Evolutionary conservation across 2,329 filamentous ascomycete species (phyloP).

Genomic region (Blastomyces emzantsi): DNA sequence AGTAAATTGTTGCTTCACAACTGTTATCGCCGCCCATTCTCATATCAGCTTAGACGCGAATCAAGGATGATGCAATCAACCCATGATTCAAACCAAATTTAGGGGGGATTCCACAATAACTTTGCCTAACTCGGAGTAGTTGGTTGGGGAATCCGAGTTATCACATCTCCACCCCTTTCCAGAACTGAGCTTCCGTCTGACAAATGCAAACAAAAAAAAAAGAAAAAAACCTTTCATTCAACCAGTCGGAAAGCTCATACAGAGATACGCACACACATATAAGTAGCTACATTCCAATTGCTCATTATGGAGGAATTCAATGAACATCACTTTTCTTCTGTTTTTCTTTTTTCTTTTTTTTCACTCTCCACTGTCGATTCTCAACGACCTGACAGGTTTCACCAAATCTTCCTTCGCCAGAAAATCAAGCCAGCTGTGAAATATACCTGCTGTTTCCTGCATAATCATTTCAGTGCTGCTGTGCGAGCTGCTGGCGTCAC

Average conservation of each 20-base stretch:
- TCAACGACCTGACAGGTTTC: not conserved
- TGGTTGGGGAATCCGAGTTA: not conserved
- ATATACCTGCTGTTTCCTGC: not conserved
- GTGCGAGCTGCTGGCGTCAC: not conserved
- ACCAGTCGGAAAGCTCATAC: not conserved
- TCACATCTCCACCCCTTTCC: not conserved
- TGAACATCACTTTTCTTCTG: too few species aligned
- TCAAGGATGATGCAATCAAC: not conserved
- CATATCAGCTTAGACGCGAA: not conserved
- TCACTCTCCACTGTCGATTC: not conserved
- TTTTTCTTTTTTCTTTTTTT: not conserved
- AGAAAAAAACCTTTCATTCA: not conserved
- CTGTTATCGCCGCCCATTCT: not conserved
- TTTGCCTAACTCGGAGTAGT: not conserved
- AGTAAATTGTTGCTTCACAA: not conserved
- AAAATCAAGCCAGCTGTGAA: not conserved
- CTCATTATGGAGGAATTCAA: not conserved
- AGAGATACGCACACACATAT: not conserved
- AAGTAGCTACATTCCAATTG: not conserved
- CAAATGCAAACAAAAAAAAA: not conserved
- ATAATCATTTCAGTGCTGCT: not conserved
- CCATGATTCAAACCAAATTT: not conserved
- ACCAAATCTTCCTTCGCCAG: not conserved
- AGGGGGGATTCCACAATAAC: not conserved
- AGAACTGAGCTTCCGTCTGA: not conserved